These are phyloP conservation scores for Solanum dulcamara DNA, from an alignment of 257 asterid genomes.

Conservation along the genomic window DNA sequence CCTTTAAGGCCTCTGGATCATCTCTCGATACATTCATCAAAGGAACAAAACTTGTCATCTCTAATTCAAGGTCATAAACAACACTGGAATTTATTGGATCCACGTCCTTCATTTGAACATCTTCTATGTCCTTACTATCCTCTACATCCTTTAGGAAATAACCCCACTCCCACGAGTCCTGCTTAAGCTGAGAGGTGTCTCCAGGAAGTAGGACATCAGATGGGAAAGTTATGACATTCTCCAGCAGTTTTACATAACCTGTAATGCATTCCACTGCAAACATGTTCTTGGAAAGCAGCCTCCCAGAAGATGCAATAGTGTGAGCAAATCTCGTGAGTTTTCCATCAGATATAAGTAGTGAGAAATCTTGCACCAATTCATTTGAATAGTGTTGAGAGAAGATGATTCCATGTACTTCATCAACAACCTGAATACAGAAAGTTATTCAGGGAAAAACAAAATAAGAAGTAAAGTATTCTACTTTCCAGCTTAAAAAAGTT, in stretches of 20 bases:
- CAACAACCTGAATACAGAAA: conserved; percentile 48
- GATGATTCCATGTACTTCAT: conserved; percentile 77
- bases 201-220: conserved; percentile 79
- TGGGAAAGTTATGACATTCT: conserved; percentile 68
- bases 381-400: conserved; percentile 49
- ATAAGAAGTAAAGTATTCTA: background rate
- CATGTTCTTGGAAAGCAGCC: conserved; percentile 73
- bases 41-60: conserved; percentile 22
- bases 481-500: background rate
- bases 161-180: conserved; percentile 70
- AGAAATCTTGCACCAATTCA: conserved; percentile 51
- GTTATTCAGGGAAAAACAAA: conserved; percentile 1
- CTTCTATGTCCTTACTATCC: conserved; percentile 20
- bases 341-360: conserved; percentile 56
- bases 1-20: conserved; percentile 25
- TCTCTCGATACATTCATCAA: conserved; percentile 28
- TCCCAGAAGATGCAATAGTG: conserved; percentile 67
- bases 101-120: conserved; percentile 20
- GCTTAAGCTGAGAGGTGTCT: conserved; percentile 45
- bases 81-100: conserved; percentile 37
- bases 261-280: conserved; percentile 67
- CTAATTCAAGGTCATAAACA: conserved; percentile 63
- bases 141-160: conserved; percentile 42
- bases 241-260: conserved; percentile 60
- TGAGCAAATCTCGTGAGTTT: conserved; percentile 54